phyloP scores from a whole-genome alignment of 345 rosid species.

The Iberis pinnata region DNA sequence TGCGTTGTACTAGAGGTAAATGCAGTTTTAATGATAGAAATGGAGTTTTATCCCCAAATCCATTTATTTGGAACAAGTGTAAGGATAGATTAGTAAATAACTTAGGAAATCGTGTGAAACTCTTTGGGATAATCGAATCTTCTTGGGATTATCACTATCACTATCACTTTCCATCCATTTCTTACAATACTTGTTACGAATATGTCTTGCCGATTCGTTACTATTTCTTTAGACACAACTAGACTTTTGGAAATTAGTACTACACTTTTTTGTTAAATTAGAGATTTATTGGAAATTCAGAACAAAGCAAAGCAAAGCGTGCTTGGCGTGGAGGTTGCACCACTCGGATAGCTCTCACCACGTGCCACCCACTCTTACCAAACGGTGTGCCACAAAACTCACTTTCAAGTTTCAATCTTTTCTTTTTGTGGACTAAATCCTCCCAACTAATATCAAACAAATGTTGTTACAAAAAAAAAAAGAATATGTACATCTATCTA shows the following conservation, averaged over 20 bases:
- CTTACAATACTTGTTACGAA: not conserved
- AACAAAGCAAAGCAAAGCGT: constrained; percentile 4
- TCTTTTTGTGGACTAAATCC: no score
- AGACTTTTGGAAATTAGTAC: not conserved
- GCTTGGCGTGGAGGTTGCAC: constrained; percentile 23
- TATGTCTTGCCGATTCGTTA: not conserved
- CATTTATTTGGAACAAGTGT: not conserved
- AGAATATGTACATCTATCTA: no score
- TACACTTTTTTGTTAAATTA: not conserved
- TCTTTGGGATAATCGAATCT: constrained; percentile 10
- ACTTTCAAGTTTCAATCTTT: not conserved
- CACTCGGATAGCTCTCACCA: constrained; percentile 9
- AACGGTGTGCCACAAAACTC: constrained; percentile 2
- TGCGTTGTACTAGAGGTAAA: no score
- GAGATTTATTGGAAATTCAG: not conserved
- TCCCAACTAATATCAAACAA: no score
- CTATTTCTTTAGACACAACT: no score
- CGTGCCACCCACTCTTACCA: constrained; percentile 9
- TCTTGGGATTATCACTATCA: constrained; percentile 15
- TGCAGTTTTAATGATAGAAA: no score
- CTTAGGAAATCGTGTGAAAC: not conserved
- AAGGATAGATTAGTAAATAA: not conserved
- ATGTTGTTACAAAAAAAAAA: no score
- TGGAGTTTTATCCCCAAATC: no score
- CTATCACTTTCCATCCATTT: no score